Evolutionary conservation across 2,329 filamentous ascomycete species (phyloP).

Genomic region (Trichoderma semiorbis): DNA sequence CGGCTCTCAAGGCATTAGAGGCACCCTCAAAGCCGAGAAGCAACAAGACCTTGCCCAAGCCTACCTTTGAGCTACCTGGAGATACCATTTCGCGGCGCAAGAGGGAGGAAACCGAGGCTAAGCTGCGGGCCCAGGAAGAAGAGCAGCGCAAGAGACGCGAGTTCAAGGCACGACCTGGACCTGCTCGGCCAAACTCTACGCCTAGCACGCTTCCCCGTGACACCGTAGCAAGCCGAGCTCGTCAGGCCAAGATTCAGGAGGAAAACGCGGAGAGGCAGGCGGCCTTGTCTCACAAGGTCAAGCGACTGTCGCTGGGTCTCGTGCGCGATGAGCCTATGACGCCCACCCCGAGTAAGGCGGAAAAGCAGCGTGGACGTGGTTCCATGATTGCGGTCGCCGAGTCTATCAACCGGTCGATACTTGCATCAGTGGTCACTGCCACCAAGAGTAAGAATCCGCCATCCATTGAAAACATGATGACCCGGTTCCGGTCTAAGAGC

Average conservation of each 20-base stretch:
- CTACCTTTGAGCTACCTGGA: constrained; percentile 61
- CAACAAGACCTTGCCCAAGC: constrained; percentile 49
- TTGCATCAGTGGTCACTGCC: constrained; percentile 44
- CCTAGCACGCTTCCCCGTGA: constrained; percentile 49
- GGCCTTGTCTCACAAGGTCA: constrained; percentile 21
- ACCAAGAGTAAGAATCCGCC: constrained; percentile 46
- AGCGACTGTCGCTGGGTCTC: constrained; percentile 26
- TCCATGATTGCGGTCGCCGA: constrained; percentile 25
- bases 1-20: constrained; percentile 33
- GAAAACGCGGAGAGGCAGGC: constrained; percentile 25
- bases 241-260: constrained; percentile 43
- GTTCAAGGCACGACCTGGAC: constrained; percentile 60
- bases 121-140: constrained; percentile 55
- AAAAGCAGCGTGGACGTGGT: constrained; percentile 28
- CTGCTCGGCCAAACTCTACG: constrained; percentile 45
- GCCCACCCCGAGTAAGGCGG: constrained; percentile 16
- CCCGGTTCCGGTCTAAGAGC: constrained; percentile 51
- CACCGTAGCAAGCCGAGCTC: constrained; percentile 55
- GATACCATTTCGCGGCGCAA: constrained; percentile 57
- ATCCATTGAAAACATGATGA: constrained; percentile 47
- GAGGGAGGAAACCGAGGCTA: constrained; percentile 53
- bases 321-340: constrained; percentile 10
- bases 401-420: constrained; percentile 39
- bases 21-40: constrained; percentile 47
- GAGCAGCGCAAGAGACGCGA: constrained; percentile 58